Percentiles rank a stretch among this genome's conserved stretches.
These are phyloP conservation scores for Fusarium robinianum DNA, from an alignment of 2,329 filamentous ascomycete species.

Conservation along the genomic window DNA sequence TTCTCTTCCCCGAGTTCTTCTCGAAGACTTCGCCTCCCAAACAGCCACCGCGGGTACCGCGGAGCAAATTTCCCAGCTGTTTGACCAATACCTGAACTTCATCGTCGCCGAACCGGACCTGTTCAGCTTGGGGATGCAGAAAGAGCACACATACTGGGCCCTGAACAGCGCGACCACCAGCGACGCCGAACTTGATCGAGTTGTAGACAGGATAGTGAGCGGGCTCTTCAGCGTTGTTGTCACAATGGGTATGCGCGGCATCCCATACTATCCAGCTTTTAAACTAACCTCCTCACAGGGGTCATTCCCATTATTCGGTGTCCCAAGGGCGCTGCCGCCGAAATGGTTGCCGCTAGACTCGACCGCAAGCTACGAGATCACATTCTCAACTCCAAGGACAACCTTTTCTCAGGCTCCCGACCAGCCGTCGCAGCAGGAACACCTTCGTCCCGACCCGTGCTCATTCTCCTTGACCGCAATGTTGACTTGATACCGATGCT, in stretches of 20 bases:
- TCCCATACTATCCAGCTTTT: too few species aligned
- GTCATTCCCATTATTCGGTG: conserved; percentile 95
- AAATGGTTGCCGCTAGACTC: conserved; percentile 91
- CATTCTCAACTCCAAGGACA: conserved; percentile 96
- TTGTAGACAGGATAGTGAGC: conserved; percentile 90
- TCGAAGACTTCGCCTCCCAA: conserved; percentile 93
- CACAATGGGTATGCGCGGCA: conserved; percentile 78
- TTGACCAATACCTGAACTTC: conserved; percentile 97
- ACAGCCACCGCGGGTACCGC: conserved; percentile 83
- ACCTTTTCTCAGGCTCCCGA: conserved; percentile 79
- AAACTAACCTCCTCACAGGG: conserved; percentile 52
- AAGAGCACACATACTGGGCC: conserved; percentile 91
- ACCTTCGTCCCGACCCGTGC: conserved; percentile 78
- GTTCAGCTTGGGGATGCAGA: conserved; percentile 91
- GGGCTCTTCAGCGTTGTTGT: conserved; percentile 97
- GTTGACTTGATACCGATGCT: conserved; percentile 97
- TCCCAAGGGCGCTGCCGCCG: conserved; percentile 88
- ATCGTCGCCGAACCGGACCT: conserved; percentile 94
- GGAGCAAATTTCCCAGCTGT: conserved; percentile 89
- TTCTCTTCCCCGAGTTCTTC: conserved; percentile 83
- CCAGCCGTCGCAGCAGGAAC: conserved; percentile 60
- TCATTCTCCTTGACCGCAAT: conserved; percentile 93
- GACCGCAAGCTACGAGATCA: conserved; percentile 96
- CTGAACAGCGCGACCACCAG: conserved; percentile 90
- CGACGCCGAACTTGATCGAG: conserved; percentile 84